phyloP scores from a whole-genome alignment of 345 rosid genomes.

The Aethionema arabicum region DNA sequence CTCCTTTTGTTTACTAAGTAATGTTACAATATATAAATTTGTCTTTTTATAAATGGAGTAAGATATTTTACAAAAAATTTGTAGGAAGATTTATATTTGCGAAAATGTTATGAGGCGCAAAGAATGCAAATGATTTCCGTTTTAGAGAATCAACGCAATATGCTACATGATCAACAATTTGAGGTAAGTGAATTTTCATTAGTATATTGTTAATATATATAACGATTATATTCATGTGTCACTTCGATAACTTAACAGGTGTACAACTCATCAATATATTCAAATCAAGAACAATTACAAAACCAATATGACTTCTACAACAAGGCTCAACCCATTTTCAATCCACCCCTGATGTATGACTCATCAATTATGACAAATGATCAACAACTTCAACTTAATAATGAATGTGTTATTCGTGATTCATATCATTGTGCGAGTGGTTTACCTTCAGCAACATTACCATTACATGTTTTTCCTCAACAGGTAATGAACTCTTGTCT shows the following conservation, averaged over 20 bases:
- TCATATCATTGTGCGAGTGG: conserved; percentile 1
- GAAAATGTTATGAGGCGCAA: conserved; percentile 22
- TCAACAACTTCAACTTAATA: conserved; percentile 14
- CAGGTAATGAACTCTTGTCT: conserved; percentile 18
- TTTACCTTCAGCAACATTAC: neutral
- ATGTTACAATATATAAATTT: too few species aligned
- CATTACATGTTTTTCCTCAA: neutral
- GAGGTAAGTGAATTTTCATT: conserved; percentile 8
- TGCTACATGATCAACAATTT: conserved; percentile 11
- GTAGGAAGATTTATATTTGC: conserved; percentile 20
- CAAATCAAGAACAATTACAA: neutral
- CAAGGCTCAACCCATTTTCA: conserved; percentile 3
- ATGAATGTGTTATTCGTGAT: neutral
- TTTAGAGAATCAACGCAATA: conserved; percentile 13
- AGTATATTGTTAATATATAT: conserved; percentile 1
- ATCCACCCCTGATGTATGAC: conserved; percentile 1
- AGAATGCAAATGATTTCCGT: conserved; percentile 24
- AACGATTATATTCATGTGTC: neutral
- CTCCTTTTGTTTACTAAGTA: too few species aligned
- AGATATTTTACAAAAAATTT: neutral
- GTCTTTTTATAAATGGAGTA: neutral
- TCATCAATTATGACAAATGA: conserved; percentile 7
- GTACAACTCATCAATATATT: neutral
- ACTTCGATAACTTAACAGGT: neutral
- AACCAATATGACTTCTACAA: neutral